These are phyloP conservation scores for Zygotorulaspora florentina DNA, from an alignment of 805 yeast species.

Conservation along the genomic window DNA sequence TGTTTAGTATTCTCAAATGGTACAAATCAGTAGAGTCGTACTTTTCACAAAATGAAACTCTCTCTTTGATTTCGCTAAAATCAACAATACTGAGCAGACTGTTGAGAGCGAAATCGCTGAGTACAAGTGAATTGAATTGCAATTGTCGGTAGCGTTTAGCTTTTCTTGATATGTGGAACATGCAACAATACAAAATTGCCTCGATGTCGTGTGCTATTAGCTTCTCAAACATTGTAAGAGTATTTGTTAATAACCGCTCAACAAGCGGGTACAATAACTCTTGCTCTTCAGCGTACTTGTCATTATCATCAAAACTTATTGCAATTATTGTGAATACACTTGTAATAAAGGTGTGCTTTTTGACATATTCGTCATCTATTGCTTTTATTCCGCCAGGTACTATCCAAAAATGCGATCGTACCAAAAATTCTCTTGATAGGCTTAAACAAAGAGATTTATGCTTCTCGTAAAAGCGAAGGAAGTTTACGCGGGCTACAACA, in stretches of 20 bases:
- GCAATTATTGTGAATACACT: slow-evolving; percentile 52
- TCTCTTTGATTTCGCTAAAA: slow-evolving; percentile 39
- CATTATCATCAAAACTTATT: slow-evolving; percentile 53
- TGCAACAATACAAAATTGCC: slow-evolving; percentile 51
- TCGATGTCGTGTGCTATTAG: slow-evolving; percentile 58
- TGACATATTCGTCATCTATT: slow-evolving; percentile 44
- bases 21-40: slow-evolving; percentile 43
- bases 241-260: slow-evolving; percentile 45
- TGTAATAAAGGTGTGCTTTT: slow-evolving; percentile 50
- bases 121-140: slow-evolving; percentile 48
- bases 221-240: slow-evolving; percentile 46
- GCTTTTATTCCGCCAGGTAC: slow-evolving; percentile 57
- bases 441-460: slow-evolving; percentile 43
- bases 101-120: slow-evolving; percentile 50
- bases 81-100: slow-evolving; percentile 46
- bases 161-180: slow-evolving; percentile 52
- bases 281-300: slow-evolving; percentile 46
- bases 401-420: slow-evolving; percentile 56
- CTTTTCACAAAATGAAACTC: slow-evolving; percentile 31
- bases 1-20: slow-evolving; percentile 51
- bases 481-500: slow-evolving; percentile 41
- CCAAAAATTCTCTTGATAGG: slow-evolving; percentile 46
- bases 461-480: slow-evolving; percentile 43
- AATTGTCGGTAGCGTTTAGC: slow-evolving; percentile 44
- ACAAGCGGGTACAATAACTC: slow-evolving; percentile 46